A percentile compares a stretch with the other conserved stretches of the same genome.
phyloP scores from a whole-genome alignment of 2,329 filamentous ascomycete species.

The Calonectria pauciramosa region DNA sequence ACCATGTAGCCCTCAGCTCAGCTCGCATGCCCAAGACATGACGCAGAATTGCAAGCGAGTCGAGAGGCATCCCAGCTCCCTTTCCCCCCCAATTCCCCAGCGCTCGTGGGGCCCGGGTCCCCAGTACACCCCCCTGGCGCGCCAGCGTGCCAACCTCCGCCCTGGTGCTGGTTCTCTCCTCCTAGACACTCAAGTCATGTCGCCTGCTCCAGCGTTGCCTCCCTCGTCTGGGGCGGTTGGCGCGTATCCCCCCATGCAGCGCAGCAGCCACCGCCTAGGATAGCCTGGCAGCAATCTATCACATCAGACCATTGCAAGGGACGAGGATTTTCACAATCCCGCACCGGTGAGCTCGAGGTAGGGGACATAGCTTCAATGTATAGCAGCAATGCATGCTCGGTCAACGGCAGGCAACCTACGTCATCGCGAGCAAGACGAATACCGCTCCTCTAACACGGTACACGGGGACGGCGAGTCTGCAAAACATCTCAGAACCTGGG shows the following conservation, averaged over 20 bases:
- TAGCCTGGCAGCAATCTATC: conserved; percentile 36
- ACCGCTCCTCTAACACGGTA: background rate
- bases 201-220: conserved; percentile 32
- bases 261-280: conserved; percentile 44
- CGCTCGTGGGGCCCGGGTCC: conserved; percentile 30
- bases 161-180: conserved; percentile 35
- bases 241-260: conserved; percentile 30
- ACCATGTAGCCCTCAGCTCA: background rate
- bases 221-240: conserved; percentile 32
- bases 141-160: conserved; percentile 35
- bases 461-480: background rate
- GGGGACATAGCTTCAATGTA: conserved; percentile 12
- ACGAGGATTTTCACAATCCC: conserved; percentile 26
- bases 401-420: background rate
- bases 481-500: conserved; percentile 8
- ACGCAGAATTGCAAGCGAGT: conserved; percentile 3
- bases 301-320: conserved; percentile 43
- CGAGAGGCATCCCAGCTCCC: conserved; percentile 12
- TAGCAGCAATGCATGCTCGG: conserved; percentile 12
- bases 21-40: conserved; percentile 7
- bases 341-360: conserved; percentile 23
- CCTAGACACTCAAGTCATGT: conserved; percentile 22
- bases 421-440: background rate
- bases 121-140: conserved; percentile 31
- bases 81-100: conserved; percentile 28